These are phyloP conservation scores for Heterococcus sp. DNA, from an alignment of 108 stramenopile genomes.

Conservation along the genomic window DNA sequence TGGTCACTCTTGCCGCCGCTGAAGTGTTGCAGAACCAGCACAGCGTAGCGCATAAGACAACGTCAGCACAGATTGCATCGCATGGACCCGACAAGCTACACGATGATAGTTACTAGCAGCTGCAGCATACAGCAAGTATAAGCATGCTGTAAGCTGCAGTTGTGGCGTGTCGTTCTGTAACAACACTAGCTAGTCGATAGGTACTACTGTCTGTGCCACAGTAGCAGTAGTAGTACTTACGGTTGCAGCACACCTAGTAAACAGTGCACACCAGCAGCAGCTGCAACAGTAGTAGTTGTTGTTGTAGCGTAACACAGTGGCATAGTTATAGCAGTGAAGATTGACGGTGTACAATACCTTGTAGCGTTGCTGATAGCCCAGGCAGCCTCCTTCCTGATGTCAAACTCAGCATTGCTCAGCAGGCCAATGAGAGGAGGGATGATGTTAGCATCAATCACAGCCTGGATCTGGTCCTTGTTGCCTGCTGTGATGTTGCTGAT, in stretches of 20 bases:
- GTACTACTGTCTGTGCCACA: too few relatives aligned
- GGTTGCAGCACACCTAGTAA: neutral
- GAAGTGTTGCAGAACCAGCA: too few relatives aligned
- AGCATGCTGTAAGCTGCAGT: neutral
- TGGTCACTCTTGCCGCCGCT: constrained; percentile 84
- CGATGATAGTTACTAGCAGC: too few relatives aligned
- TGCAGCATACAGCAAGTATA: neutral
- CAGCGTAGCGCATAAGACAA: neutral
- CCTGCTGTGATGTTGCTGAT: constrained; percentile 98
- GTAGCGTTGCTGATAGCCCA: constrained; percentile 99
- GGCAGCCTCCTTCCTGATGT: constrained; percentile 92
- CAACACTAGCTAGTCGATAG: too few relatives aligned
- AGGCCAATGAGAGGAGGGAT: constrained; percentile 90
- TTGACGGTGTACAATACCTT: constrained; percentile 75
- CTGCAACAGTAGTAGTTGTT: constrained; percentile 82
- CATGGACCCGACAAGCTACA: too few relatives aligned
- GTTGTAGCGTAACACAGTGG: constrained; percentile 96
- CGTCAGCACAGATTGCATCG: too few relatives aligned
- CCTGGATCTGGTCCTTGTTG: constrained; percentile 94
- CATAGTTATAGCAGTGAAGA: constrained; percentile 92
- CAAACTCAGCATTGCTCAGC: constrained; percentile 84
- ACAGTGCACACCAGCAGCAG: neutral
- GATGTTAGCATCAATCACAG: constrained; percentile 88
- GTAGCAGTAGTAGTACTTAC: too few relatives aligned
- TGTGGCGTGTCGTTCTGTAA: too few relatives aligned